Base-by-base conservation (phyloP, 192 early-diverging fungal species). In the Coemansia sp. region DNA sequence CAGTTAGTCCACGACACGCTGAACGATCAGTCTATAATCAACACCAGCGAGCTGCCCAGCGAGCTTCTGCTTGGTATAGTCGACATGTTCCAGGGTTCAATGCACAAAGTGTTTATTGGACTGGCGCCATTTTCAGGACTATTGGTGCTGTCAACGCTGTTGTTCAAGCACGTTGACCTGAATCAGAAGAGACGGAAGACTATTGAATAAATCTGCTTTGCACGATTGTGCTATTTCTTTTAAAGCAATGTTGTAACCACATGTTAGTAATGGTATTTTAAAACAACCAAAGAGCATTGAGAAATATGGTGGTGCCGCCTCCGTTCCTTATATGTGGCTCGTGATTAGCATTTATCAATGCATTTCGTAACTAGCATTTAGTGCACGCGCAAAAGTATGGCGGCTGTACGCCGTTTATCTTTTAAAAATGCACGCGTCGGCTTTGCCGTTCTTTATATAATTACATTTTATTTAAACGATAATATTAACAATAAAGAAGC, bases 91-190 rank as follows among this genome's bases (percentile, higher is more conserved):
- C 84, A 85, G 21, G 50, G 58, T 23, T 64, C 83, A 0, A 65
- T 89, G 63, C 83, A 85, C 61, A 75, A 68, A 37, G 80, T 85
- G 23, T 87, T 82, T 76, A 67, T 82, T 62, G 79, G 77, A 17
- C 68, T 87, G 47, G 69, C 78, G 3, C 85, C 86, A 5, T 78
- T 89, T 45, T 80, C 82, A 1, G 85, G 72, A 2, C 58, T 80
- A n/a, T 55, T 75, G 62, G 69, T 75, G 29, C 37, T 81, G 37
- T 75, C 72, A 4, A 75, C 72, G n/a, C 57, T 81, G 57, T 47
- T 81, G 11, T 69, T 81, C 29, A 64, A 39, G 23, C 78, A 81
- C 12, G 59, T 75, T 2, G 56, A 71, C 38, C 64, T 81, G 16
- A 60, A 69, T 27, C 17, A 53, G 0, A 54, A 38, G 31, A 68